These are phyloP conservation scores for Elsinoe arachidis DNA, from an alignment of 2,329 filamentous ascomycete genomes.

Conservation along the genomic window DNA sequence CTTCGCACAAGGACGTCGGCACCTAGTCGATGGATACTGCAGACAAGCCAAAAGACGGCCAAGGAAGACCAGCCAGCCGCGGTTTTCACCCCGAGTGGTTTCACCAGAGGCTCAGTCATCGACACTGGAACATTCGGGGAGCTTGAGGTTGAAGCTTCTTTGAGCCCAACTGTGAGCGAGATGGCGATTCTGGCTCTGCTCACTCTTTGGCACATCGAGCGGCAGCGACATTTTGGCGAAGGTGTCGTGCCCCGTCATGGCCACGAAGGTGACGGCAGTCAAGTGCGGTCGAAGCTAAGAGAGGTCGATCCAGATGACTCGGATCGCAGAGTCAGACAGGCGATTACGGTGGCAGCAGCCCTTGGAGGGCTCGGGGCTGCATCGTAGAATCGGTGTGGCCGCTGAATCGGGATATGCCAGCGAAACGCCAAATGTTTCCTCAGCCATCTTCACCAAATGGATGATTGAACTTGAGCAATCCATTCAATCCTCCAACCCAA, in stretches of 20 bases:
- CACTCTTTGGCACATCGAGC: neutral
- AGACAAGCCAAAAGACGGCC: neutral
- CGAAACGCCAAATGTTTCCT: neutral
- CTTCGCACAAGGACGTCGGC: neutral
- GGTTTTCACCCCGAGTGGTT: neutral
- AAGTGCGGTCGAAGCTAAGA: neutral
- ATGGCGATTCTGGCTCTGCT: neutral
- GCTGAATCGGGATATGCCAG: neutral
- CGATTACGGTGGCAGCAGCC: neutral
- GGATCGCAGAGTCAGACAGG: neutral
- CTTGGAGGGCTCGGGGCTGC: neutral
- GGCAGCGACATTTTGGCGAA: neutral
- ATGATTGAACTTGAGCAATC: constrained; percentile 92
- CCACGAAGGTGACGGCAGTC: neutral
- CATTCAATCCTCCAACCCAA: constrained; percentile 93
- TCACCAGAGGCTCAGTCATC: neutral
- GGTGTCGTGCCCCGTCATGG: neutral
- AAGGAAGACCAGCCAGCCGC: neutral
- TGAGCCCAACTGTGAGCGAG: neutral
- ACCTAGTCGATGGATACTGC: neutral
- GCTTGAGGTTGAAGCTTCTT: neutral
- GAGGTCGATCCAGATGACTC: neutral
- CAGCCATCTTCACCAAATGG: constrained; percentile 65
- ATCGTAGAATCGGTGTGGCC: neutral
- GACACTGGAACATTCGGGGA: neutral